Evolutionary conservation across 352 stramenopile species (phyloP).

Genomic region (Phytopythium chamaehyphon): DNA sequence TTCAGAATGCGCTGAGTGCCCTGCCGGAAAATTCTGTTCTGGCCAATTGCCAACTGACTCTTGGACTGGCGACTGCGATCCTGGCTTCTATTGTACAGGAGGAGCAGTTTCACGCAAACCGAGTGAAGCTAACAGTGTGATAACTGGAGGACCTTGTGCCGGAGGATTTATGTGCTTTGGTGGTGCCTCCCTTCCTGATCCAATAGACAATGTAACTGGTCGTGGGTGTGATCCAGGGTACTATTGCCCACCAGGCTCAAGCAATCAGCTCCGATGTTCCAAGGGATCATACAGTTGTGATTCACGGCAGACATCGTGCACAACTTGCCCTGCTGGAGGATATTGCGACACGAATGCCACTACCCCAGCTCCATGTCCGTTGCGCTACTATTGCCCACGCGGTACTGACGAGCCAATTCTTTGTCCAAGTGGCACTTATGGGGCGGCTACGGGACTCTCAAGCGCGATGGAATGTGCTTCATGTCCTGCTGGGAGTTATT

Average conservation of each 20-base stretch:
- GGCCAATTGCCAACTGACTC: conserved; percentile 41
- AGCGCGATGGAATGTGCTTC: conserved; percentile 48
- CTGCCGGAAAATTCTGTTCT: conserved; percentile 79
- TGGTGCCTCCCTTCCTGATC: conserved; percentile 41
- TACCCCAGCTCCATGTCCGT: conserved; percentile 41
- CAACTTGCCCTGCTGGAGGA: conserved; percentile 45
- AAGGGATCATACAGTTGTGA: conserved; percentile 70
- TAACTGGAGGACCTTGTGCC: conserved; percentile 43
- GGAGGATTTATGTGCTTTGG: conserved; percentile 62
- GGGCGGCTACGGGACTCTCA: conserved; percentile 38
- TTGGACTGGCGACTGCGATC: conserved; percentile 54
- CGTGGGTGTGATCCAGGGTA: conserved; percentile 53
- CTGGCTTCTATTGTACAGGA: conserved; percentile 64
- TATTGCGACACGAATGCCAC: conserved; percentile 73
- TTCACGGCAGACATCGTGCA: conserved; percentile 38
- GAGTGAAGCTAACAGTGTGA: conserved; percentile 14
- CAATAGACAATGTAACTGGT: conserved; percentile 53
- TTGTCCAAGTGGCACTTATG: conserved; percentile 82
- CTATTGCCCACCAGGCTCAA: conserved; percentile 65
- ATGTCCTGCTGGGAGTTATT: conserved; percentile 77
- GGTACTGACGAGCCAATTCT: conserved; percentile 40
- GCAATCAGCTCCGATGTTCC: conserved; percentile 38
- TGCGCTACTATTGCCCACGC: conserved; percentile 66
- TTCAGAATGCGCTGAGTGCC: conserved; percentile 48
- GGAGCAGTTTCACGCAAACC: conserved; percentile 35